Percentiles rank a stretch among this genome's conserved stretches.
phyloP scores from a whole-genome alignment of 164 flowering plant genomes.

The Vitis riparia region DNA sequence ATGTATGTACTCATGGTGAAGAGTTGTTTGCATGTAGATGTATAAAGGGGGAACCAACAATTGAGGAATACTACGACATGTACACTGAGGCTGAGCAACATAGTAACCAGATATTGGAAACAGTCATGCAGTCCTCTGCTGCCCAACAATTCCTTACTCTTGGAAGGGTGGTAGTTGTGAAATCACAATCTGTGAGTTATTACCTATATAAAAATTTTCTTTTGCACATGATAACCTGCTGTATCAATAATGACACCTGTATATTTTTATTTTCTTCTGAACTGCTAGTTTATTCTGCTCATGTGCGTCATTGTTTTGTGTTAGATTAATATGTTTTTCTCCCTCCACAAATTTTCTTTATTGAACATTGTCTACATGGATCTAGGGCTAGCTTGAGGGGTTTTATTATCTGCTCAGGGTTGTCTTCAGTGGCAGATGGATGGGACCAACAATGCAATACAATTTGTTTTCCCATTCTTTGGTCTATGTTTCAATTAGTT shows the following conservation, averaged over 20 bases:
- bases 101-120: slow-evolving; percentile 46
- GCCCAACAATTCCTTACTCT: slow-evolving; percentile 60
- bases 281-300: not conserved
- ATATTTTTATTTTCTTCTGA: no score
- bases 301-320: not conserved
- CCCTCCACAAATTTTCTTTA: not conserved
- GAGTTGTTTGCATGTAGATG: slow-evolving; percentile 56
- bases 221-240: no score
- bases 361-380: no score
- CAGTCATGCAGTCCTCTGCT: slow-evolving; percentile 63
- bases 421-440: no score
- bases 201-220: not conserved
- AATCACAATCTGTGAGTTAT: slow-evolving; percentile 74
- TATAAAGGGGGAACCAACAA: slow-evolving; percentile 91
- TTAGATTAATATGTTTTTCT: not conserved
- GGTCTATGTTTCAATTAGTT: no score
- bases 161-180: slow-evolving; percentile 90
- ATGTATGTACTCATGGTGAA: not conserved
- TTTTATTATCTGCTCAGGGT: no score
- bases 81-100: slow-evolving; percentile 62
- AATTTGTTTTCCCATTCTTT: no score
- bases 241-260: no score
- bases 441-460: no score
- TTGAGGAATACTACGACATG: slow-evolving; percentile 90
- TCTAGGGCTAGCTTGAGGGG: no score